Evolutionary conservation across 176 grass and related monocot genomes (phyloP).

Genomic region (Themeda triandra): DNA sequence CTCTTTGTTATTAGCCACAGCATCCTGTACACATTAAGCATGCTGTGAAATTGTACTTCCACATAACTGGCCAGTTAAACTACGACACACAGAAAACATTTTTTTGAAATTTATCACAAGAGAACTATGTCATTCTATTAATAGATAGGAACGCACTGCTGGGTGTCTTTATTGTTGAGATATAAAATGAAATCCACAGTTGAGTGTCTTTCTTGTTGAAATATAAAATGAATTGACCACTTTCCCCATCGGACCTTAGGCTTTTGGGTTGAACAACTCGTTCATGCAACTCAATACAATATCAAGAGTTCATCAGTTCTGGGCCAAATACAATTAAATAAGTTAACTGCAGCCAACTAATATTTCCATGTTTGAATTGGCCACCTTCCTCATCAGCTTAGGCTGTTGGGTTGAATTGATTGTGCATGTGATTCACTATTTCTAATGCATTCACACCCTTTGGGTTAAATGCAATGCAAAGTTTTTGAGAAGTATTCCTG

Average conservation of each 20-base stretch:
- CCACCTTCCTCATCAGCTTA: not conserved
- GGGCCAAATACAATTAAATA: not conserved
- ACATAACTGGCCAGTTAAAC: not conserved
- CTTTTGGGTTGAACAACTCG: not conserved
- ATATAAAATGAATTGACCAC: not conserved
- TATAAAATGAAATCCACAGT: not conserved
- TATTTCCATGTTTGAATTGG: not conserved
- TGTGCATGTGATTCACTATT: not conserved
- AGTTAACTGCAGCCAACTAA: not conserved
- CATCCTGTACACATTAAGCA: slow-evolving; percentile 44
- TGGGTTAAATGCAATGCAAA: not conserved
- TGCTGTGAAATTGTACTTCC: not conserved
- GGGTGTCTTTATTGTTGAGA: too few relatives aligned
- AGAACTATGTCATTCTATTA: not conserved
- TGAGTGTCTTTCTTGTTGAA: not conserved
- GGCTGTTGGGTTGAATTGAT: not conserved
- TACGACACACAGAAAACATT: not conserved
- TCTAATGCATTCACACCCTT: not conserved
- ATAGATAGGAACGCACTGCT: not conserved
- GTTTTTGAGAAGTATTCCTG: not conserved
- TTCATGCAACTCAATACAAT: not conserved
- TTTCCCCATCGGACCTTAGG: not conserved
- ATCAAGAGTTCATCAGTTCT: not conserved
- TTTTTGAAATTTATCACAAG: not conserved
- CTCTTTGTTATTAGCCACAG: slow-evolving; percentile 52